phyloP scores from a whole-genome alignment of 371 early-diverging fungal genomes.

The Lichtheimia ornata region DNA sequence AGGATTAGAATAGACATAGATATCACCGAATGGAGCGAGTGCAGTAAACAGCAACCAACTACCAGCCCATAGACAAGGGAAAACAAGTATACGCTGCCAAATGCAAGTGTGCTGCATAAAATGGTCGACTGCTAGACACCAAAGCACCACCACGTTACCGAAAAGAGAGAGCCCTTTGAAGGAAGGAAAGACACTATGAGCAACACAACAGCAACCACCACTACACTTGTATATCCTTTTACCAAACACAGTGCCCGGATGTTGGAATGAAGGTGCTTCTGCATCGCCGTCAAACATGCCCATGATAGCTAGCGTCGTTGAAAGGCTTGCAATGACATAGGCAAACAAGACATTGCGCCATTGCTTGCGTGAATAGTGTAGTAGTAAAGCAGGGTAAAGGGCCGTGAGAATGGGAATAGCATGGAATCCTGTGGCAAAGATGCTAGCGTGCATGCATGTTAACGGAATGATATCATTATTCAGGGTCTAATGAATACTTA shows the following conservation, averaged over 20 bases:
- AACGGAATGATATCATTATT: background rate
- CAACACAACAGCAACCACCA: background rate
- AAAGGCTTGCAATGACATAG: constrained; percentile 16
- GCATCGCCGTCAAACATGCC: constrained; percentile 18
- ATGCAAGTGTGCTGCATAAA: constrained; percentile 9
- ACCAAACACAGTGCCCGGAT: constrained; percentile 15
- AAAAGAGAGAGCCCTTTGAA: constrained; percentile 7
- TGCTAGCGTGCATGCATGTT: constrained; percentile 9
- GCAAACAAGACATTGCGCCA: constrained; percentile 13
- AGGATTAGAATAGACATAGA: constrained; percentile 17
- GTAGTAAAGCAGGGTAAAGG: constrained; percentile 22
- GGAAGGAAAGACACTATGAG: background rate
- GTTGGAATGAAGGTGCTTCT: constrained; percentile 15
- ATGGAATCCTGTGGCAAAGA: constrained; percentile 38
- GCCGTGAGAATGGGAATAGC: constrained; percentile 31
- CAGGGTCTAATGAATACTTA: background rate
- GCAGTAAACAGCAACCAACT: constrained; percentile 20
- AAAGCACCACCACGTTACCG: constrained; percentile 8
- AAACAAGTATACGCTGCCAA: constrained; percentile 22
- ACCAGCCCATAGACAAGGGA: constrained; percentile 34
- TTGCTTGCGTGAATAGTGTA: constrained; percentile 28
- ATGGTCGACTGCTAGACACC: constrained; percentile 14
- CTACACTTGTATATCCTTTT: background rate
- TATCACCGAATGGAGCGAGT: constrained; percentile 30
- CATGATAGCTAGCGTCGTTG: constrained; percentile 17